Evolutionary conservation across 306 rosid species (phyloP).

Genomic region (Ochetophila trinervis): DNA sequence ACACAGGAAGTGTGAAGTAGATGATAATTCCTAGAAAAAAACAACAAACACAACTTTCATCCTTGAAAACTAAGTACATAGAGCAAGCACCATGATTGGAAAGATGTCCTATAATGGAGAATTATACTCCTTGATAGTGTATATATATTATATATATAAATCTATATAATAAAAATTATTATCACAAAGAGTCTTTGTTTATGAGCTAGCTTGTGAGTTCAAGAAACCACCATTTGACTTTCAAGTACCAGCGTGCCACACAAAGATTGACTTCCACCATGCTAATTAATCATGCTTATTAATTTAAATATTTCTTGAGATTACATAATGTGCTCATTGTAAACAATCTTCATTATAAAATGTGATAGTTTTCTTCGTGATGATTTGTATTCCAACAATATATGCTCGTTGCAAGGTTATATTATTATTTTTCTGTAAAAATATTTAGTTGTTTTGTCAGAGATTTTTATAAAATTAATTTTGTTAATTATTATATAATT

Average conservation of each 20-base stretch:
- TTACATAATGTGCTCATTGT: not conserved
- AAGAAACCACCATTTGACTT: slow-evolving; percentile 35
- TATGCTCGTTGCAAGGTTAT: not conserved
- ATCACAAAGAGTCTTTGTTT: not conserved
- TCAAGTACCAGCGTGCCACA: slow-evolving; percentile 17
- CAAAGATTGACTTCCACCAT: slow-evolving; percentile 17
- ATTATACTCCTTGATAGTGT: no score
- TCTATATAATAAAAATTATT: not conserved
- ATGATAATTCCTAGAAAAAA: no score
- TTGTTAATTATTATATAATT: not conserved
- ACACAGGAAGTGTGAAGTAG: no score
- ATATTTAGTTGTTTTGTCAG: not conserved
- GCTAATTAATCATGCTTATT: slow-evolving; percentile 14
- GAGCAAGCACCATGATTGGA: no score
- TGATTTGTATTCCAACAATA: not conserved
- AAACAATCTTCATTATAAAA: not conserved
- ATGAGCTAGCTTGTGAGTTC: slow-evolving; percentile 29
- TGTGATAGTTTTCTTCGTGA: slow-evolving; percentile 1
- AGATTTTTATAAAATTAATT: not conserved
- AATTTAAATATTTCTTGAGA: slow-evolving; percentile 7
- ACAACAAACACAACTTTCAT: no score
- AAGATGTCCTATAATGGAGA: no score
- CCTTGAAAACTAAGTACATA: no score
- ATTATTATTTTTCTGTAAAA: not conserved
- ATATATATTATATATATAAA: no score